Evolutionary conservation across 768 basidiomycete species (phyloP).

Genomic region (Naganishia onofrii): DNA sequence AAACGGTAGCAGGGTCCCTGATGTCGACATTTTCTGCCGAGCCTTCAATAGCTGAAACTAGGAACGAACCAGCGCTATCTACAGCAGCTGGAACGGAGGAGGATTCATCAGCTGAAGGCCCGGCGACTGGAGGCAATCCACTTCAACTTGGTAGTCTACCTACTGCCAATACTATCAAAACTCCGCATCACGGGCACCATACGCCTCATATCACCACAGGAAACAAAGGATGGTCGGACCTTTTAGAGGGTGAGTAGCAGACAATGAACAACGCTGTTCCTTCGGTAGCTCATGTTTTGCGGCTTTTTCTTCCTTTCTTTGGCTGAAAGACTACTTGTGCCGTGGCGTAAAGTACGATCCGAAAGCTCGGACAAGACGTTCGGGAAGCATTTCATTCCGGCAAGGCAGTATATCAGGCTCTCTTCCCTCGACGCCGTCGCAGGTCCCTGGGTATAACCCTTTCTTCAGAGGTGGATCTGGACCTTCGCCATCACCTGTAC

Average conservation of each 20-base stretch:
- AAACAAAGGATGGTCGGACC: slow-evolving; percentile 33
- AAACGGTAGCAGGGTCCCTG: not conserved
- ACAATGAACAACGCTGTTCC: not conserved
- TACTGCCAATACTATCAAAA: not conserved
- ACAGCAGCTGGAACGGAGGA: too few relatives aligned
- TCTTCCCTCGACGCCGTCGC: slow-evolving; percentile 13
- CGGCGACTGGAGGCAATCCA: not conserved
- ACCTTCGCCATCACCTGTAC: not conserved
- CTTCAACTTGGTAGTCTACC: not conserved
- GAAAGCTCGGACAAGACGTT: not conserved
- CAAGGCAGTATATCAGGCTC: slow-evolving; percentile 23
- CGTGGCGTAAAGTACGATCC: slow-evolving; percentile 23
- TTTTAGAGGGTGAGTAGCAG: slow-evolving; percentile 30
- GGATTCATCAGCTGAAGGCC: not conserved
- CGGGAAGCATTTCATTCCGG: slow-evolving; percentile 6
- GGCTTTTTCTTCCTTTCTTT: too few relatives aligned
- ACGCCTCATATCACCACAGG: slow-evolving; percentile 15
- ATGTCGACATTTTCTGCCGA: not conserved
- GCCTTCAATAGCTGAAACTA: slow-evolving; percentile 19
- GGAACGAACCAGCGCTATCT: slow-evolving; percentile 6
- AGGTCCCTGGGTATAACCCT: not conserved
- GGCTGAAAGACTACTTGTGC: slow-evolving; percentile 31
- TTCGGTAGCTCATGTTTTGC: not conserved
- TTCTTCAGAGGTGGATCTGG: not conserved
- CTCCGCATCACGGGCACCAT: slow-evolving; percentile 33